Evolutionary conservation across 768 basidiomycete genomes (phyloP).

Genomic region (Imleria badia): DNA sequence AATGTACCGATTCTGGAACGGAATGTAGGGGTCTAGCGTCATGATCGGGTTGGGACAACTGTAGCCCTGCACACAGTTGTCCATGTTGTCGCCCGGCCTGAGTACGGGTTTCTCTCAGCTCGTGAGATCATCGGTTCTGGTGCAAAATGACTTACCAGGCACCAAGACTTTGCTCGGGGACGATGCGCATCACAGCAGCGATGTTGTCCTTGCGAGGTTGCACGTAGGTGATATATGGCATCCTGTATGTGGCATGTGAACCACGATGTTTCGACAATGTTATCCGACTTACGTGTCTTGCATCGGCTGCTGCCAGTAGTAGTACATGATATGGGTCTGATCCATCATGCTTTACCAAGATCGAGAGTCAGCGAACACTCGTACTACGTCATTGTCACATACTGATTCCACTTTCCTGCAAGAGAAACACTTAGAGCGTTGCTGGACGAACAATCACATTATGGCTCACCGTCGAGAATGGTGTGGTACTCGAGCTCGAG

Average conservation of each 20-base stretch:
- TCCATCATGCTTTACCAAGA: conserved; percentile 59
- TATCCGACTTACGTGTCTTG: conserved; percentile 47
- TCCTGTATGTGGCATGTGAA: conserved; percentile 34
- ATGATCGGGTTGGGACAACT: neutral
- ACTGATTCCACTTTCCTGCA: conserved; percentile 1
- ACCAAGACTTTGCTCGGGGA: conserved; percentile 57
- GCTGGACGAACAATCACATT: neutral
- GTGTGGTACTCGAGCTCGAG: neutral
- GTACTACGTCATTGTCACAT: neutral
- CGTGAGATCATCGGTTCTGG: neutral
- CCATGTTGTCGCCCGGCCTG: conserved; percentile 67
- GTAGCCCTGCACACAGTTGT: conserved; percentile 48
- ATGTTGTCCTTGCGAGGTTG: neutral
- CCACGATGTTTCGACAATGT: neutral
- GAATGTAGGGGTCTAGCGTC: neutral
- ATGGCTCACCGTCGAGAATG: neutral
- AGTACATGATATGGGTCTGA: conserved; percentile 63
- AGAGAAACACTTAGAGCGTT: neutral
- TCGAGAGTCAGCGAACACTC: neutral
- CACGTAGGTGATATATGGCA: neutral
- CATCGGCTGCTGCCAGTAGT: conserved; percentile 75
- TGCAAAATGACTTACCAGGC: conserved; percentile 45
- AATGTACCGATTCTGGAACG: neutral
- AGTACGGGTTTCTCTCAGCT: neutral
- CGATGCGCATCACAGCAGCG: conserved; percentile 52